Conservation (phyloP, 1,284 basidiomycete genomes). For the Ceratobasidium sp. region DNA sequence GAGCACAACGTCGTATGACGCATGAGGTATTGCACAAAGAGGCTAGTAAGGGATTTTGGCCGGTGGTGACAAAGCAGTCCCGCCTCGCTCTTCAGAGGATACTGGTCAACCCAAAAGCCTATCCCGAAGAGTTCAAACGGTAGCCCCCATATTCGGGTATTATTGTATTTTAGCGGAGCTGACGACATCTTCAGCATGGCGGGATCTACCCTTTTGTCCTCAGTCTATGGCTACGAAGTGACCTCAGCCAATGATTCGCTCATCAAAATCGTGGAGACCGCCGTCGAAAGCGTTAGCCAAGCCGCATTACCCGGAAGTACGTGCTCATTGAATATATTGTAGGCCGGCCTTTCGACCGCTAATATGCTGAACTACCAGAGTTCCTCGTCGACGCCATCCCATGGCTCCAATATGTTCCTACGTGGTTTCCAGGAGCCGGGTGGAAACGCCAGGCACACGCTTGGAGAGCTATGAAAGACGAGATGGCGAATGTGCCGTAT, state of each 20-base stretch:
- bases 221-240: conserved; percentile 41
- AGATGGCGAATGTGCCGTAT: conserved; percentile 4
- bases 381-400: conserved; percentile 12
- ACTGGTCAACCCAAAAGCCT: conserved; percentile 1
- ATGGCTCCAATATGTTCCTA: conserved; percentile 17
- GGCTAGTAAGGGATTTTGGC: conserved; percentile 35
- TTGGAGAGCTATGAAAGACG: conserved; percentile 7
- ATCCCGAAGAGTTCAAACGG: conserved; percentile 21
- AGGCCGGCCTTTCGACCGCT: too few relatives aligned
- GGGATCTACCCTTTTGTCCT: conserved; percentile 9
- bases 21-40: conserved; percentile 13
- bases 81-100: conserved; percentile 13
- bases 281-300: neutral
- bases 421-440: conserved; percentile 11
- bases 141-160: neutral
- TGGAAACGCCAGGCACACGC: conserved; percentile 22
- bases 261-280: conserved; percentile 29
- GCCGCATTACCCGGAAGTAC: conserved; percentile 30
- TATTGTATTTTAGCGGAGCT: neutral
- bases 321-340: too few relatives aligned
- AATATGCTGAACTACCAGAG: neutral
- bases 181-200: neutral
- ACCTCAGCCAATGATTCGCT: conserved; percentile 36
- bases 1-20: conserved; percentile 33
- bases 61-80: conserved; percentile 19